Percentiles rank a stretch among this genome's conserved stretches.
phyloP scores from a whole-genome alignment of 78 protist species.

The Guillardia theta region DNA sequence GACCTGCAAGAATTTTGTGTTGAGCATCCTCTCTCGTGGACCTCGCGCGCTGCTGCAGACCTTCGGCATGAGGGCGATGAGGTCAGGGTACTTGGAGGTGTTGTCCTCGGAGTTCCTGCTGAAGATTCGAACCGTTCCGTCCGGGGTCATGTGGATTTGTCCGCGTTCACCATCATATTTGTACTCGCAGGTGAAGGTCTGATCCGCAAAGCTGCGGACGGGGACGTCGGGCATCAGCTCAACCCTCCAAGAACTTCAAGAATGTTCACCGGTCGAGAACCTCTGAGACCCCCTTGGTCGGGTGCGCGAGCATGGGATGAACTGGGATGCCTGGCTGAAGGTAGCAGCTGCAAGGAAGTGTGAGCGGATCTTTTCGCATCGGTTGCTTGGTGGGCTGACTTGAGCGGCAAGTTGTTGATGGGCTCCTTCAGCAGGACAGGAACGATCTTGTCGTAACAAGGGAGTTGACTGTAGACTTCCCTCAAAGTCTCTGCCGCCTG shows the following conservation, averaged over 20 bases:
- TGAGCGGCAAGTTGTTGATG: not conserved
- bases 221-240: too few relatives aligned
- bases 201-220: slow-evolving; percentile 56
- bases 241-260: too few relatives aligned
- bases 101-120: slow-evolving; percentile 90
- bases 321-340: slow-evolving; percentile 88
- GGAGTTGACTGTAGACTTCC: slow-evolving; percentile 44
- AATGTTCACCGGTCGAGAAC: slow-evolving; percentile 76
- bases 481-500: not conserved
- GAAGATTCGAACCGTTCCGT: slow-evolving; percentile 74
- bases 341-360: slow-evolving; percentile 38
- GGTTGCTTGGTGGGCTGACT: too few relatives aligned
- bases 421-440: slow-evolving; percentile 58
- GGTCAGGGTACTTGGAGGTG: slow-evolving; percentile 78
- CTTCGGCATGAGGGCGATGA: not conserved
- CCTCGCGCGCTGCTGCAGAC: not conserved
- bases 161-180: slow-evolving; percentile 89
- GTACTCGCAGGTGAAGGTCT: slow-evolving; percentile 91
- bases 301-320: slow-evolving; percentile 96
- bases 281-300: slow-evolving; percentile 63
- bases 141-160: slow-evolving; percentile 26
- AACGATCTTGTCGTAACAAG: slow-evolving; percentile 75
- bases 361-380: too few relatives aligned
- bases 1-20: too few relatives aligned
- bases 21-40: too few relatives aligned